phyloP scores from a whole-genome alignment of 768 basidiomycete genomes.

The Austroboletus eburneus region DNA sequence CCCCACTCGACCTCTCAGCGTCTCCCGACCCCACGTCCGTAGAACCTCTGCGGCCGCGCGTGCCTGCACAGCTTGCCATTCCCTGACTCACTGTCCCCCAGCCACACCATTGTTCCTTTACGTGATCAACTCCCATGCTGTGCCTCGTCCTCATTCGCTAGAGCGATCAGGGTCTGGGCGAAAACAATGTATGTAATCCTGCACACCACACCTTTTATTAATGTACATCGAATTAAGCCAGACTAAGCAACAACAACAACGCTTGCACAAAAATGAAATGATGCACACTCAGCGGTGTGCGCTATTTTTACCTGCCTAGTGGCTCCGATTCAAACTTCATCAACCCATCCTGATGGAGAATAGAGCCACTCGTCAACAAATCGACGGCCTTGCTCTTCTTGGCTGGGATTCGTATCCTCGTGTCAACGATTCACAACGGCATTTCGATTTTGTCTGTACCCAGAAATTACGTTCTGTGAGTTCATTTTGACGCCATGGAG shows the following conservation, averaged over 20 bases:
- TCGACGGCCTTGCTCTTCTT: constrained; percentile 1
- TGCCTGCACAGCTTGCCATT: constrained; percentile 3
- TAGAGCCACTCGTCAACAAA: not conserved
- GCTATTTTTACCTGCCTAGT: constrained; percentile 1
- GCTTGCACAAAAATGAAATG: constrained; percentile 10
- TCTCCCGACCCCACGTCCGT: not conserved
- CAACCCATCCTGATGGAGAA: not conserved
- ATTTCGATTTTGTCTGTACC: constrained; percentile 12
- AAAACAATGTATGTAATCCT: not conserved
- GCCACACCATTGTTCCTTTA: constrained; percentile 1
- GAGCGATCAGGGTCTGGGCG: constrained; percentile 17
- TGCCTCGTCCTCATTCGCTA: not conserved
- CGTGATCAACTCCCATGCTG: constrained; percentile 7
- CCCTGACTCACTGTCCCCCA: not conserved
- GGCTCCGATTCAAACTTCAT: not conserved
- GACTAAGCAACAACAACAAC: constrained; percentile 1
- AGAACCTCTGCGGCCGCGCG: not conserved
- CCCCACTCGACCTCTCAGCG: constrained; percentile 9
- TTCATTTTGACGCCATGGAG: constrained; percentile 13
- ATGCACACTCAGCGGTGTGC: not conserved
- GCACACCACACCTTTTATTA: constrained; percentile 4
- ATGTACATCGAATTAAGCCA: not conserved
- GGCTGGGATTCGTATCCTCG: constrained; percentile 14
- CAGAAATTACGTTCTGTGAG: constrained; percentile 9
- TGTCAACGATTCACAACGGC: constrained; percentile 17